A percentile compares a stretch with the other conserved stretches of the same genome.
These are phyloP conservation scores for Sclerotiophoma versabilis DNA, from an alignment of 2,329 filamentous ascomycete species.

Conservation along the genomic window DNA sequence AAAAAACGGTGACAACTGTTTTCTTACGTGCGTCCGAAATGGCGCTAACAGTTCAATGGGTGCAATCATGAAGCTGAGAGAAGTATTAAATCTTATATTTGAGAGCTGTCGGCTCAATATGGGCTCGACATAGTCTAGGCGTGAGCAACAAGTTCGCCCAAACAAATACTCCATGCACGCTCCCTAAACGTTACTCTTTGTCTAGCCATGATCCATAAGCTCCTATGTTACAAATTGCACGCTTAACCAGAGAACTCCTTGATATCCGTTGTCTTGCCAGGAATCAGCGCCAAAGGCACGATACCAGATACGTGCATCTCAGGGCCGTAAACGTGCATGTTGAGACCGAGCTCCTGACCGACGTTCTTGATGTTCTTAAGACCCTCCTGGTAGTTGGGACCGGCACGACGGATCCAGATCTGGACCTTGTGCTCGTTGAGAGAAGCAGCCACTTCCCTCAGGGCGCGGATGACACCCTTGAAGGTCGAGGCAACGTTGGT, in stretches of 20 bases:
- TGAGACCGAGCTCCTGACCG: conserved; percentile 88
- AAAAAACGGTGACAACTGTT: too few relatives aligned
- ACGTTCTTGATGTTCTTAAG: conserved; percentile 99
- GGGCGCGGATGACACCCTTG: conserved; percentile 98
- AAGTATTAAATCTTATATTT: conserved; percentile 30
- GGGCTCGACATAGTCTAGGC: conserved; percentile 20
- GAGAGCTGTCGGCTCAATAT: conserved; percentile 14
- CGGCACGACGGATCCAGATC: conserved; percentile 91
- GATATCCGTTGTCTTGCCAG: conserved; percentile 66
- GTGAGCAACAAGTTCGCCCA: conserved; percentile 25
- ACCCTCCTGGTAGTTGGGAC: conserved; percentile 99
- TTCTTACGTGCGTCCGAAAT: too few relatives aligned
- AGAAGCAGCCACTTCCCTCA: conserved; percentile 84
- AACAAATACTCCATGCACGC: conserved; percentile 27
- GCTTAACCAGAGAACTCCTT: conserved; percentile 66
- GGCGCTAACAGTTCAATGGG: too few relatives aligned
- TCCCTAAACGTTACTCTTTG: conserved; percentile 36
- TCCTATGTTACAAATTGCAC: conserved; percentile 40
- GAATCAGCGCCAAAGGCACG: conserved; percentile 82
- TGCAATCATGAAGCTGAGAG: neutral
- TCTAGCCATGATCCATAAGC: conserved; percentile 42
- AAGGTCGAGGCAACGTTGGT: conserved; percentile 99
- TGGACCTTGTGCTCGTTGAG: conserved; percentile 96
- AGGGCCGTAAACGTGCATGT: conserved; percentile 89
- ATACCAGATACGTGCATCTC: conserved; percentile 94